Evolutionary conservation across 1,139 yeast species (phyloP).

Genomic region (Yamadazyma dendronema): DNA sequence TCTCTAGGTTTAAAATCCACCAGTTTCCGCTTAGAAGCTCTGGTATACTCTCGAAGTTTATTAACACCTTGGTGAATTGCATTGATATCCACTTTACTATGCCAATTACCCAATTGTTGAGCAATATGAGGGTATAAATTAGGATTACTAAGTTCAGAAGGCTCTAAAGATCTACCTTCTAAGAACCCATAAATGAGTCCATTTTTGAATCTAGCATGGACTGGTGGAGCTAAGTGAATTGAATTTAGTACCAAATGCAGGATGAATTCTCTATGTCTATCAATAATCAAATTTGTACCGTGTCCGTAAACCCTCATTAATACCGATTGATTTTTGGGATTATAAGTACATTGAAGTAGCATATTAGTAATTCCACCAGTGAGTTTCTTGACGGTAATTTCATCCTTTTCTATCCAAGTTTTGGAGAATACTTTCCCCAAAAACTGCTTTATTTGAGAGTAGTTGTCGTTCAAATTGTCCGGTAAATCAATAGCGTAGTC

Average conservation of each 20-base stretch:
- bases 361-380: constrained; percentile 84
- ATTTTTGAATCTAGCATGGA: constrained; percentile 67
- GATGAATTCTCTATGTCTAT: constrained; percentile 72
- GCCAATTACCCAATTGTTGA: constrained; percentile 73
- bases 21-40: constrained; percentile 17
- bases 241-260: constrained; percentile 66
- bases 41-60: constrained; percentile 37
- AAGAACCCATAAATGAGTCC: constrained; percentile 74
- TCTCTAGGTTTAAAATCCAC: constrained; percentile 7
- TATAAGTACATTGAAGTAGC: constrained; percentile 52
- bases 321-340: constrained; percentile 33
- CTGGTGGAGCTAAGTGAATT: constrained; percentile 64
- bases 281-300: constrained; percentile 72
- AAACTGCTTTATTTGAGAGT: constrained; percentile 31
- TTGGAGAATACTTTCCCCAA: constrained; percentile 34
- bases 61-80: constrained; percentile 53
- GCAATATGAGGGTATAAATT: constrained; percentile 59
- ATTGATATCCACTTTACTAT: constrained; percentile 42
- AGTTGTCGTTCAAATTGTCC: constrained; percentile 29
- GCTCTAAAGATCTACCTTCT: constrained; percentile 62
- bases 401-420: constrained; percentile 25
- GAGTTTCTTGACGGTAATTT: constrained; percentile 37
- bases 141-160: constrained; percentile 50
- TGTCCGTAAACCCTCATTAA: constrained; percentile 74
- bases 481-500: constrained; percentile 33